Evolutionary conservation across 306 rosid genomes (phyloP), one percentile per base, ranked within the genome.

Genomic region (Gillenia trifoliata): DNA sequence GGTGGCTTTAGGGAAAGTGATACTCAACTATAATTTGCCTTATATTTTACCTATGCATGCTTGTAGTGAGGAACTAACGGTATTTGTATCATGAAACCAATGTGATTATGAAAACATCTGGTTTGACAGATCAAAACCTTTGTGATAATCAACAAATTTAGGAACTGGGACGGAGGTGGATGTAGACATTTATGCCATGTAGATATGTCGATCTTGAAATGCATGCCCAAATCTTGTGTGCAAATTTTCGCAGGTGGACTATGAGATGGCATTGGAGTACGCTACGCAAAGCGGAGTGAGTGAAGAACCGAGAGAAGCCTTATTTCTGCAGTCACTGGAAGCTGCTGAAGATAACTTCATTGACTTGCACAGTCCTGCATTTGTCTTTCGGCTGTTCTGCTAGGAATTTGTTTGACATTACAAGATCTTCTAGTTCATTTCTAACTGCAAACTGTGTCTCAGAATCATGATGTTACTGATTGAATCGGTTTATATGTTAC

Each of bases 201-300:
- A 11, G 73, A 38, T 19, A 16, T 30, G 9, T 43, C 45, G 10
- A 19, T 5, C 11, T 71, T 40, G 45, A 41, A 64, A 31, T 6
- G 31, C 75, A 26, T 26, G 20, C 7, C 0, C 57, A 40, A 72
- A 59, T 6, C 52, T 4, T 28, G 47, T 26, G 41, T 23, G 29
- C 34, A 68, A 68, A 30, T 40, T 62, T 62, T 71, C 68, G 79
- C 91, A 94, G 98, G 97, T 91, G 74, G 98, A 94, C 88, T 90
- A 87, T 63, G 98, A 94, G 78, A 94, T 94, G 98, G 95, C 96
- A 22, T 66, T 91, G 84, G 98, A 94, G 77, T 94, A 88, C 78
- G 98, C 98, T 17, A 86, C 98, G 59, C 93, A 91, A 57, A 87
- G 96, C 79, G 95, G 96, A 76, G 98, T 89, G 72, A 94, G 92